Evolutionary conservation across 192 early-diverging fungal genomes (phyloP), one percentile per base, ranked within the genome.

Genomic region (Jimgerdemannia lactiflua): DNA sequence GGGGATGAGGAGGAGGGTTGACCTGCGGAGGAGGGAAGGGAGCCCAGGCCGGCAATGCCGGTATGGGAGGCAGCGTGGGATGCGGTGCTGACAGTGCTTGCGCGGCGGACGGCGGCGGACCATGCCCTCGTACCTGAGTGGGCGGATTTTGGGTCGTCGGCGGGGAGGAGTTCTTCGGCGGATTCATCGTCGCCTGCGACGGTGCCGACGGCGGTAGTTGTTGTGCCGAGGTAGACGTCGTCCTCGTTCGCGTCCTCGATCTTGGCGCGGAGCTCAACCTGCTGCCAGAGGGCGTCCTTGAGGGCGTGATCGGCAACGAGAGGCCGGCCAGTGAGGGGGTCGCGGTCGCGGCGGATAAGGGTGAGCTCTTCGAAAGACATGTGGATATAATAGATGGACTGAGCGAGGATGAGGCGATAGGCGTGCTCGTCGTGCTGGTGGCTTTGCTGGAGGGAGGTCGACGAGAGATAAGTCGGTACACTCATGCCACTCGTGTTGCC

Each of bases 251-350:
- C 70, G 43, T 75, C 63, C 70, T 87, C 84, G 39, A 89, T 83
- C 4, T 80, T 70, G 10, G 79, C 70, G 59, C 86, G 77, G 14
- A 89, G 42, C 39, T 86, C 84, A 3, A 83, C 75, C 65, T 89
- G 88, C 4, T 85, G 78, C 86, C 88, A 89, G 17, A 89, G 64
- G 1, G 88, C 86, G 39, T 88, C 81, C 20, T 84, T 82, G 14
- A 86, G 19, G 11, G 85, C 59, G 40, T 80, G 29, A 0, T 83
- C 72, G 8, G 77, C 76, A 0, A 81, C 79, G 2, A 86, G 79
- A 2, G 82, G 69, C 1, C 69, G 14, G 4, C 69, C 70, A 6
- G 81, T 84, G 17, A 79, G 43, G 4, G 79, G 76, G 54, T 89
- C 84, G 39, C 64, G 65, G 65, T 88, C 86, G 4, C 70, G 63